Conservation (phyloP, 495 filamentous ascomycete species). For the Umbilicaria muhlenbergii region DNA sequence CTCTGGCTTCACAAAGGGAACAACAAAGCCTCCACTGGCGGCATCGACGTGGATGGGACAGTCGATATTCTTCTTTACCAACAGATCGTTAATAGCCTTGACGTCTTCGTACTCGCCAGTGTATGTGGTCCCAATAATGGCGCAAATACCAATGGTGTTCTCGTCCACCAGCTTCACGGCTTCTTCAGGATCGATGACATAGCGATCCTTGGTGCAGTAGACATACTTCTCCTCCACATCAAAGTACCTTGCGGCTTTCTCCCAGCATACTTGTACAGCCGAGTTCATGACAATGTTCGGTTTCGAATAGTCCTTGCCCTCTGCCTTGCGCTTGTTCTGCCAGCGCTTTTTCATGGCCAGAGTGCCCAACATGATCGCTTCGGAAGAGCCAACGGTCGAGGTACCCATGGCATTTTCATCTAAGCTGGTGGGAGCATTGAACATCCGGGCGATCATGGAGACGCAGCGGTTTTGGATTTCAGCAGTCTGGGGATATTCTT, state of each 20-base stretch:
- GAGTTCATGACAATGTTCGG: constrained; percentile 90
- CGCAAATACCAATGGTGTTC: constrained; percentile 90
- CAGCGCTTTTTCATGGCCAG: constrained; percentile 93
- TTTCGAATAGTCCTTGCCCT: constrained; percentile 53
- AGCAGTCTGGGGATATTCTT: constrained; percentile 77
- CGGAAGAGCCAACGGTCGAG: constrained; percentile 70
- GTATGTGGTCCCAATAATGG: constrained; percentile 80
- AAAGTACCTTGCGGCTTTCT: constrained; percentile 91
- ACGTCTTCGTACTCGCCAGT: constrained; percentile 94
- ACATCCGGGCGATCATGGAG: constrained; percentile 82
- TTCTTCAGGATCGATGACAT: constrained; percentile 72
- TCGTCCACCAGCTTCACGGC: constrained; percentile 77
- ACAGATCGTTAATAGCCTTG: constrained; percentile 73
- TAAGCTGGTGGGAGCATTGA: constrained; percentile 46
- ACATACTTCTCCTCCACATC: constrained; percentile 83
- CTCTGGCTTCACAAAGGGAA: constrained; percentile 69
- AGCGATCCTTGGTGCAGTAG: constrained; percentile 67
- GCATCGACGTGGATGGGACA: constrained; percentile 84
- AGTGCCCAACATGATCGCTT: constrained; percentile 65
- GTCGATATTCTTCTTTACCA: constrained; percentile 55
- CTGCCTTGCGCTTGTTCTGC: constrained; percentile 68
- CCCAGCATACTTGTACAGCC: constrained; percentile 91
- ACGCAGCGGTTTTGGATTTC: constrained; percentile 89
- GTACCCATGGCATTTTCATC: constrained; percentile 58
- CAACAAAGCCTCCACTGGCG: constrained; percentile 79